A percentile compares a stretch with the other conserved stretches of the same genome.
Evolutionary conservation across 2,329 filamentous ascomycete species (phyloP).

Genomic region (Massarina eburnea): DNA sequence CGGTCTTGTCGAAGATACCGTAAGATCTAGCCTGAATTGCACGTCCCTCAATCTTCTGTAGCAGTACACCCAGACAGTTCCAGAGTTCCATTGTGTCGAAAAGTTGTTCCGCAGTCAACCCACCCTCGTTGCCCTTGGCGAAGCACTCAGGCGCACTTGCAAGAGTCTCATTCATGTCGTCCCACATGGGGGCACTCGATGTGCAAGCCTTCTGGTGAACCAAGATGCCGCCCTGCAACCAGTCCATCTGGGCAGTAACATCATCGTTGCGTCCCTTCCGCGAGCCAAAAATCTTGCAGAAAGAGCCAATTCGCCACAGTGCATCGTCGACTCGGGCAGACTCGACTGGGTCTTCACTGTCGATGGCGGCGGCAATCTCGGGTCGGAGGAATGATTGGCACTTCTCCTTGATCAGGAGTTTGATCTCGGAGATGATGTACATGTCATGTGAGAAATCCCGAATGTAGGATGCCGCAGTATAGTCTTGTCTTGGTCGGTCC

Average conservation of each 20-base stretch:
- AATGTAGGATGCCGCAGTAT: constrained; percentile 56
- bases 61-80: constrained; percentile 60
- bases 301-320: constrained; percentile 67
- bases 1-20: constrained; percentile 57
- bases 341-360: constrained; percentile 48
- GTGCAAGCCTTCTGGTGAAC: constrained; percentile 51
- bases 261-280: constrained; percentile 61
- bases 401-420: constrained; percentile 57
- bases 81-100: constrained; percentile 68
- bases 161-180: constrained; percentile 56
- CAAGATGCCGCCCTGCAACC: constrained; percentile 60
- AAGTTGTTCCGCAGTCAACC: constrained; percentile 58
- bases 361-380: constrained; percentile 58
- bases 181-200: constrained; percentile 51
- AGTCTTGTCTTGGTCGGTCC: constrained; percentile 53
- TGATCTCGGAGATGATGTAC: constrained; percentile 57
- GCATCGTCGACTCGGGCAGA: constrained; percentile 61
- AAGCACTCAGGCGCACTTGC: constrained; percentile 61
- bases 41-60: constrained; percentile 58
- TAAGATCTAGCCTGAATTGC: constrained; percentile 56
- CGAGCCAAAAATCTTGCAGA: constrained; percentile 64
- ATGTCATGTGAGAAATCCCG: constrained; percentile 55
- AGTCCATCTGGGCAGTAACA: constrained; percentile 62
- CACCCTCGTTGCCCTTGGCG: constrained; percentile 57
- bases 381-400: constrained; percentile 58